Percentiles rank a stretch among this genome's conserved stretches.
Evolutionary conservation across 495 filamentous ascomycete species (phyloP).

Genomic region (Aspergillus olivimuriae): DNA sequence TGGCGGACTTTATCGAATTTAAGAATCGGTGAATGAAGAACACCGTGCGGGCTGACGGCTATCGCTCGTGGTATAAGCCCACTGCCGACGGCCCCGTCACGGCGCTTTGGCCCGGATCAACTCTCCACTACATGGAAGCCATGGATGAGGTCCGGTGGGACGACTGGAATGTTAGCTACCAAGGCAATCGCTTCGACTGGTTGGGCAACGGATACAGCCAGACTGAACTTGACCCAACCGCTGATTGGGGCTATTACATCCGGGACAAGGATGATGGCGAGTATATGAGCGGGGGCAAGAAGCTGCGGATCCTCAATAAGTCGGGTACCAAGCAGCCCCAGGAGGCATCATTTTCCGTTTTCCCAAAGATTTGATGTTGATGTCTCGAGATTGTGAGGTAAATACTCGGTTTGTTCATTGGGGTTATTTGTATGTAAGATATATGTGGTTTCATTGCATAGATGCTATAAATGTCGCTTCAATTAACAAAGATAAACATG

Average conservation of each 20-base stretch:
- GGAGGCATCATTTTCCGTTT: neutral
- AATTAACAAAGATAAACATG: too few species aligned
- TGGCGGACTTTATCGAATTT: constrained; percentile 37
- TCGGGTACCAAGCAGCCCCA: neutral
- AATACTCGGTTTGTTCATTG: too few species aligned
- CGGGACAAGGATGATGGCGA: constrained; percentile 28
- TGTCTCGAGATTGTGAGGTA: too few species aligned
- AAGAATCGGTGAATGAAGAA: constrained; percentile 25
- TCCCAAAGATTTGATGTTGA: neutral
- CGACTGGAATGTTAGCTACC: constrained; percentile 42
- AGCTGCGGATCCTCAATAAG: neutral
- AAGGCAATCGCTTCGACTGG: constrained; percentile 40
- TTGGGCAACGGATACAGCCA: constrained; percentile 37
- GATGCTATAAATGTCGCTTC: too few species aligned
- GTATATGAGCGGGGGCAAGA: neutral
- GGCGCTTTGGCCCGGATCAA: constrained; percentile 24
- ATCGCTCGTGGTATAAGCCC: constrained; percentile 39
- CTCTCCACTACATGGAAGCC: constrained; percentile 45
- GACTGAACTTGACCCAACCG: constrained; percentile 17
- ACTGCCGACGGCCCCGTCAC: constrained; percentile 11
- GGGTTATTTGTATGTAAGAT: too few species aligned
- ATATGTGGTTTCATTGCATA: too few species aligned
- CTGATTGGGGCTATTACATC: constrained; percentile 36
- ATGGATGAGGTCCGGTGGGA: constrained; percentile 36
- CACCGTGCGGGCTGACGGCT: constrained; percentile 32